Percentiles rank a stretch among this genome's conserved stretches.
Evolutionary conservation across 176 grass and related monocot species (phyloP).

Genomic region (Hsuehochloa calcarea): DNA sequence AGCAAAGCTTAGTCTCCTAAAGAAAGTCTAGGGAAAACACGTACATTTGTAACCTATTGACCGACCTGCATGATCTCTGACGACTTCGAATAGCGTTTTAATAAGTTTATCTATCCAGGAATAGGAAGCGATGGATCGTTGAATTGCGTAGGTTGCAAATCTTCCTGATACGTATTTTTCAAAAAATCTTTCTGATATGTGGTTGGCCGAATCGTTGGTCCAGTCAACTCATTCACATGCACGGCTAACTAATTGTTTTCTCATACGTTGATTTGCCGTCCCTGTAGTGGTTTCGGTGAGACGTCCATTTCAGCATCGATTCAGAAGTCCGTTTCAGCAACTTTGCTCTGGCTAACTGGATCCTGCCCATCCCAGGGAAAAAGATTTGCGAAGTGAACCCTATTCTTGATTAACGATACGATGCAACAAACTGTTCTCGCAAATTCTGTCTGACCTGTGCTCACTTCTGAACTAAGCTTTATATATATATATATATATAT

Average conservation of each 20-base stretch:
- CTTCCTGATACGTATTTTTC: neutral
- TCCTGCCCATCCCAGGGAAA: neutral
- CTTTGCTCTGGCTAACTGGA: neutral
- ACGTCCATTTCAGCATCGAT: constrained; percentile 22
- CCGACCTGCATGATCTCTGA: neutral
- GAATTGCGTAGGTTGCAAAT: neutral
- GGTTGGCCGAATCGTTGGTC: neutral
- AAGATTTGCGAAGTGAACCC: neutral
- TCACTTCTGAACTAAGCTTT: too few species aligned
- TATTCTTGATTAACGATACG: neutral
- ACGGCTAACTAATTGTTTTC: neutral
- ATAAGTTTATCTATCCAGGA: neutral
- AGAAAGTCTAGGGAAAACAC: neutral
- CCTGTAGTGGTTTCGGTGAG: neutral
- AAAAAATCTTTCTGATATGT: neutral
- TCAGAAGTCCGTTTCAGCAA: neutral
- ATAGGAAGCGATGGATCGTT: neutral
- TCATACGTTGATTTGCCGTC: neutral
- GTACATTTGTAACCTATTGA: neutral
- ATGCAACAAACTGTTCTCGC: neutral
- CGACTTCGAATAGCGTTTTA: neutral
- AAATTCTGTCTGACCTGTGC: neutral
- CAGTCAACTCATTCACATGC: neutral
- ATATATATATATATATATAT: too few species aligned
- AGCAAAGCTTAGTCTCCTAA: neutral